Conservation (phyloP, 176 grass and related monocot species). For the Areca catechu region DNA sequence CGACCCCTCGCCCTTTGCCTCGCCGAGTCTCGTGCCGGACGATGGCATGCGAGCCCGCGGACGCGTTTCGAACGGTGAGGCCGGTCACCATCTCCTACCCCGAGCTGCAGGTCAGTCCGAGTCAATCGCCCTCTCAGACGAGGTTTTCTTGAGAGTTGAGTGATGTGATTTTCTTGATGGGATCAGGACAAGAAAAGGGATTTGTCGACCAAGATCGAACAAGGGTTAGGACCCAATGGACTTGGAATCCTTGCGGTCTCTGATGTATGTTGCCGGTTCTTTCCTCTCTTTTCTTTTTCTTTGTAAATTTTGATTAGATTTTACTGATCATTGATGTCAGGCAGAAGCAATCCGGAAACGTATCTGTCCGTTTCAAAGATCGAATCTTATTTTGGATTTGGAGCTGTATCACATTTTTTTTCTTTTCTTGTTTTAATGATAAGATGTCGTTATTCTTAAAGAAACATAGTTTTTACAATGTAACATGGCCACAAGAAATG, state of each 20-base stretch:
- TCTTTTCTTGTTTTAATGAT: too few relatives aligned
- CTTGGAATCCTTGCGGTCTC: constrained; percentile 85
- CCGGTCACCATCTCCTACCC: constrained; percentile 60
- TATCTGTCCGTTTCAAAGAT: too few relatives aligned
- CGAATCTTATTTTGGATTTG: too few relatives aligned
- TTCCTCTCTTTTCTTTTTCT: neutral
- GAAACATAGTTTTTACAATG: too few relatives aligned
- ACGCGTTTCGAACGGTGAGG: constrained; percentile 24
- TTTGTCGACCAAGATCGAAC: constrained; percentile 61
- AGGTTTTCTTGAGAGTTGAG: neutral
- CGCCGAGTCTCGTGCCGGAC: constrained; percentile 28
- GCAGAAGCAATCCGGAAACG: too few relatives aligned
- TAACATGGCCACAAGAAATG: too few relatives aligned
- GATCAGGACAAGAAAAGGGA: constrained; percentile 61
- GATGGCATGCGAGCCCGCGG: constrained; percentile 15
- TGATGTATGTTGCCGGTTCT: constrained; percentile 31
- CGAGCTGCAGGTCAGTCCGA: constrained; percentile 44
- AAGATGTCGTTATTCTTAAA: too few relatives aligned
- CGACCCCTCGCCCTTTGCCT: neutral
- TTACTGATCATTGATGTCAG: too few relatives aligned
- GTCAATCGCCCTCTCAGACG: neutral
- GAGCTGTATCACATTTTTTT: too few relatives aligned
- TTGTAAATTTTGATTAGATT: neutral
- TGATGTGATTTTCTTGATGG: constrained; percentile 11
- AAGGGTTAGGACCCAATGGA: constrained; percentile 73